phyloP scores from a whole-genome alignment of 148 eudicot genomes.

The Vaccinium myrtillus region DNA sequence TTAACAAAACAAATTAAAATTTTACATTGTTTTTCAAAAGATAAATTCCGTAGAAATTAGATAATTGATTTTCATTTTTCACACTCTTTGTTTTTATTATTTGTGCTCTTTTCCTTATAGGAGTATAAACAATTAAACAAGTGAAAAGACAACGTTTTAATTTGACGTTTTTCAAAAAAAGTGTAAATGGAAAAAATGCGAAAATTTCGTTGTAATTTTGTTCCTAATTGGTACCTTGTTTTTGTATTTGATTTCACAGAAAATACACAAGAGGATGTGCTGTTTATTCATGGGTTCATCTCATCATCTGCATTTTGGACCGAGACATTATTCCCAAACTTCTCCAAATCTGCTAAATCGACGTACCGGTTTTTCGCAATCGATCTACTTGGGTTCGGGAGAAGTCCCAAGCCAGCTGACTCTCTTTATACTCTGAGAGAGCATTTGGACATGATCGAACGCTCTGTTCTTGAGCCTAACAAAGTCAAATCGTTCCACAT shows the following conservation, averaged over 20 bases:
- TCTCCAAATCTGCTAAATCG: constrained; percentile 56
- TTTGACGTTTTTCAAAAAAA: no score
- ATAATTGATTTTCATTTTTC: no score
- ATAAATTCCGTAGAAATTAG: no score
- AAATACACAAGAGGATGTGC: constrained; percentile 55
- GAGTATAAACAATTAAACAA: no score
- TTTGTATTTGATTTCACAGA: constrained; percentile 26
- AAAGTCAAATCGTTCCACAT: constrained; percentile 79
- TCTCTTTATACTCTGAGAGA: constrained; percentile 79
- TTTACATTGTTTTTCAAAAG: no score
- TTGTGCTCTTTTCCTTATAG: no score
- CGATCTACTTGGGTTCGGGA: constrained; percentile 85
- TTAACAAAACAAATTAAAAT: no score
- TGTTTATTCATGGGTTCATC: constrained; percentile 89
- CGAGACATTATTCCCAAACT: constrained; percentile 81
- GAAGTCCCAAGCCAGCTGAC: constrained; percentile 87
- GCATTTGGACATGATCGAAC: constrained; percentile 89
- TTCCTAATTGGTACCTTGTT: background rate
- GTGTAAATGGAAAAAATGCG: no score
- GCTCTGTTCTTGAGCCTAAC: constrained; percentile 57
- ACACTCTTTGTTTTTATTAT: no score
- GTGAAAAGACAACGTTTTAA: no score
- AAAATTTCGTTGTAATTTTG: no score
- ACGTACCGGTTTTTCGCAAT: constrained; percentile 72
- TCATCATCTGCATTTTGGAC: constrained; percentile 95